Evolutionary conservation across 352 stramenopile genomes (phyloP), one percentile per base, ranked within the genome.

Genomic region (Phytophthora sp.): DNA sequence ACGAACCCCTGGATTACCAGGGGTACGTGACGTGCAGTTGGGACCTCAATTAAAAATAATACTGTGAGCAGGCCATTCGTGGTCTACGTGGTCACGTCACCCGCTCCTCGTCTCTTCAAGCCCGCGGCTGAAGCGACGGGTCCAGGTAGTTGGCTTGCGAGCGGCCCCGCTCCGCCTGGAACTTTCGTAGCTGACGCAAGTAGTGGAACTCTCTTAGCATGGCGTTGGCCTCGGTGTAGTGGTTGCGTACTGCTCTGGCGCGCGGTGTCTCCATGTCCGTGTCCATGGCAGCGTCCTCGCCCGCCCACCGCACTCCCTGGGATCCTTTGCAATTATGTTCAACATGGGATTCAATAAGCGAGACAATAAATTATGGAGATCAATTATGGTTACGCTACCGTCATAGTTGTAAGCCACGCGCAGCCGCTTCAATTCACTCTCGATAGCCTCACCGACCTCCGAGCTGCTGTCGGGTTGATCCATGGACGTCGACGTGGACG

Each of bases 141-240:
- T 24, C 38, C 69, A 86, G 62, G 63, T 81, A 84, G 31, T 59
- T 81, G 35, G 78, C 68, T 13, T 78, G 79, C 2, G 67, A 70
- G 24, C 68, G 63, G n/a, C 69, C 61, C n/a, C 75, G 73, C 63
- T 90, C 82, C 2, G 82, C 77, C 61, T 93, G 84, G 59, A 90
- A 93, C 56, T 79, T 83, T 42, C 86, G 82, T 54, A 91, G 57
- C 55, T 94, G 86, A 7, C 86, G 86, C 56, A 92, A 47, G 57
- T 86, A 92, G 56, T 94, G 86, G 38, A 88, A 85, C 63, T 94
- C 80, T 30, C 80, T 68, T 35, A 94, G 71, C 67, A 90, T 74
- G 4, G 75, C 57, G 58, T 94, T 94, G 30, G 77, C 78, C 26
- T 76, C 59, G 0, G 69, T 56, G 67, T 92, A 94, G 27, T 65